phyloP scores from a whole-genome alignment of 179 eudicot genomes.

The Beta macrorhiza region DNA sequence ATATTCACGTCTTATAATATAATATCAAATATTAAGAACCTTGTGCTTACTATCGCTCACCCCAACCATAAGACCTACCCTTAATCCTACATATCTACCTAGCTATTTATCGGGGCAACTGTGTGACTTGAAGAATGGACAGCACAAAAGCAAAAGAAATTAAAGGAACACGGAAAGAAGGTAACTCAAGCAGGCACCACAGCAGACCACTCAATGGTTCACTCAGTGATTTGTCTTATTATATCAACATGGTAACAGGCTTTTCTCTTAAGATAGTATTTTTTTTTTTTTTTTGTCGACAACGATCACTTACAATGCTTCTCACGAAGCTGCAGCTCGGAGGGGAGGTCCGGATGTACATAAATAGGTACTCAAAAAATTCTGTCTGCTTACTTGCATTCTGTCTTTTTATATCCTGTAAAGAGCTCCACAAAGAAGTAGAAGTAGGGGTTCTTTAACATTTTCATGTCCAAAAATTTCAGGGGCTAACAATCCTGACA shows the following conservation, averaged over 20 bases:
- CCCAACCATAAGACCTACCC: background rate
- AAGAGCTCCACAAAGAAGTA: constrained; percentile 97
- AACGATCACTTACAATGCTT: background rate
- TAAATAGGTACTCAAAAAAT: background rate
- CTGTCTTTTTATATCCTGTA: constrained; percentile 87
- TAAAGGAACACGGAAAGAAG: background rate
- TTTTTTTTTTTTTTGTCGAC: background rate
- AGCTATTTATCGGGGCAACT: background rate
- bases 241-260: background rate
- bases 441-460: constrained; percentile 89
- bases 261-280: background rate
- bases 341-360: background rate
- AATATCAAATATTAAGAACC: background rate
- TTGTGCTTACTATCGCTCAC: background rate
- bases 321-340: background rate
- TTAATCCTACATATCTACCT: background rate
- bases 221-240: background rate
- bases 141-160: background rate
- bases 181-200: background rate
- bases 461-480: constrained; percentile 98
- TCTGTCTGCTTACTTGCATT: constrained; percentile 71
- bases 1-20: background rate
- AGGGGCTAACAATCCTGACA: constrained; percentile 86
- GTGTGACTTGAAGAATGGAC: background rate
- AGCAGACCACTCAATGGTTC: background rate